Conservation (phyloP, 1,284 basidiomycete genomes). For the Trichosporon ovoides region DNA sequence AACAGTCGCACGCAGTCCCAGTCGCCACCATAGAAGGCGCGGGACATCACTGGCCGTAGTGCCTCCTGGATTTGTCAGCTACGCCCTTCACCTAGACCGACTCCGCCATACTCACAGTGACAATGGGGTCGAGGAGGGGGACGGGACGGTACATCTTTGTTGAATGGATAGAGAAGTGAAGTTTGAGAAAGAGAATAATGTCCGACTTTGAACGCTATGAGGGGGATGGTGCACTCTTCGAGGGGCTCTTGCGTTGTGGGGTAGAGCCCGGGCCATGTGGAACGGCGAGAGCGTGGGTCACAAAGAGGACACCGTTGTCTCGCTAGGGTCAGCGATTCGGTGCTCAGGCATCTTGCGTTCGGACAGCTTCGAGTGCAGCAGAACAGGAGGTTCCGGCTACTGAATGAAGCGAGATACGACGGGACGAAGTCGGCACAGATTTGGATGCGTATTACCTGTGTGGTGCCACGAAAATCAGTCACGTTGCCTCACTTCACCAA, state of each 20-base stretch:
- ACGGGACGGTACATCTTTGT: conserved; percentile 1
- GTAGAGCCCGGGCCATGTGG: not conserved
- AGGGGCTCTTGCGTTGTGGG: conserved; percentile 1
- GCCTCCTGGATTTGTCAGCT: not conserved
- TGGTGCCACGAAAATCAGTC: too few relatives aligned
- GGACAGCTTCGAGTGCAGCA: not conserved
- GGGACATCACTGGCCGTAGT: not conserved
- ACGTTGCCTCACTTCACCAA: too few relatives aligned
- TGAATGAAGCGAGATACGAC: too few relatives aligned
- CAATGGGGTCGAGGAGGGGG: not conserved
- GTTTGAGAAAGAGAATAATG: not conserved
- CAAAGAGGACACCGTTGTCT: not conserved
- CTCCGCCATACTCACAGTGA: not conserved
- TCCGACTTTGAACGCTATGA: too few relatives aligned
- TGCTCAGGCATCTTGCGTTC: not conserved
- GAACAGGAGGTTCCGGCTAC: too few relatives aligned
- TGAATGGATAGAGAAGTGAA: not conserved
- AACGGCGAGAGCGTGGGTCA: too few relatives aligned
- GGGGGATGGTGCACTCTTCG: not conserved
- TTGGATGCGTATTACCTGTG: too few relatives aligned
- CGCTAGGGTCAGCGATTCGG: not conserved
- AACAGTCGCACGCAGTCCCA: too few relatives aligned
- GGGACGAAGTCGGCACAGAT: too few relatives aligned
- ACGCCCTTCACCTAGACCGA: too few relatives aligned
- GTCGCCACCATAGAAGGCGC: too few relatives aligned